Base-by-base conservation (phyloP, 805 yeast genomes). In the Millerago galiae region DNA sequence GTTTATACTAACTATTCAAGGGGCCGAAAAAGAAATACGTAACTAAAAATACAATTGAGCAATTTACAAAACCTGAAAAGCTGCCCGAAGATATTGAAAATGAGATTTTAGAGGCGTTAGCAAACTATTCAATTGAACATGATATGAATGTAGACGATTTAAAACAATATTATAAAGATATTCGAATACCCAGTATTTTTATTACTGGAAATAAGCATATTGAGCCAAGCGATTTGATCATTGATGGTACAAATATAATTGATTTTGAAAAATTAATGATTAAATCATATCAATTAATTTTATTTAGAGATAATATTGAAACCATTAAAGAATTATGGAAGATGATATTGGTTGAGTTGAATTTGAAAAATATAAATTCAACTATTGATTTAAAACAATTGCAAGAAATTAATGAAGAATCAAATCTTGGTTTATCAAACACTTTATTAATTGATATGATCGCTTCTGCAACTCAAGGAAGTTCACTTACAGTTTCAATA, bases 251-350 rank as follows among this genome's bases (percentile, higher is more conserved):
- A 0, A 52, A 66, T 29, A 55, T 75, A 3, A 64, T 75, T 11
- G 79, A 74, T 50, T 72, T 74, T 46, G 77, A 72, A 35, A 67
- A 65, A 43, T 56, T 71, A 32, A 41, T 74, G 28, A 55, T 58
- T 32, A 56, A 55, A 37, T 71, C 74, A 2, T 70, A 65, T 34
- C 65, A 71, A 25, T 49, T 74, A 37, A 43, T 74, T 32, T 55
- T 66, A 11, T 60, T 71, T 37, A 58, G 67, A 54, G 62, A 66
- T 40, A 67, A 74, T 44, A 47, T 58, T 16, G 49, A 47, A 2
- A 37, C 54, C 0, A 63, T 75, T 4, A 66, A 66, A 34, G 57
- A 60, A 6, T 54, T 63, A 17, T 75, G 81, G 81, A 43, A 46
- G 2, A 45, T 72, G 35, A 31, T 74, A 41, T 58, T 40, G 10